These are phyloP conservation scores for Pisolithus marmoratus DNA, from an alignment of 768 basidiomycete species.

Conservation along the genomic window DNA sequence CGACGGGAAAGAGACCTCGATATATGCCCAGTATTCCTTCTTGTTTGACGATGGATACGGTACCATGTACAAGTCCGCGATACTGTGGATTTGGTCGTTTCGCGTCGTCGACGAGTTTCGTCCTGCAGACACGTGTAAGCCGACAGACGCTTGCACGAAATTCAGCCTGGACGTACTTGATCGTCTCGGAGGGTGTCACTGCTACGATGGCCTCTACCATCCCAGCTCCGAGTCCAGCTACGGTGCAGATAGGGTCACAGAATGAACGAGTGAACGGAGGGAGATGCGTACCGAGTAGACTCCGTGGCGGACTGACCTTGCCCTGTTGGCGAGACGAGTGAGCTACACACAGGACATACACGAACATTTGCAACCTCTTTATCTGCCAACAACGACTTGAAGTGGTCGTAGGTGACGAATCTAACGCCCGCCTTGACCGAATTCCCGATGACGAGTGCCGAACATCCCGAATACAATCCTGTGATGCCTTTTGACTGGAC, in stretches of 20 bases:
- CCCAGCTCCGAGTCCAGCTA: constrained; percentile 81
- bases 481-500: constrained; percentile 65
- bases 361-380: constrained; percentile 50
- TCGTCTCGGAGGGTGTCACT: constrained; percentile 96
- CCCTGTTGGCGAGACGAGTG: constrained; percentile 45
- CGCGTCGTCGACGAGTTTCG: constrained; percentile 94
- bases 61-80: constrained; percentile 83
- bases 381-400: constrained; percentile 81
- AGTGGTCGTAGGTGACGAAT: constrained; percentile 91
- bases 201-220: constrained; percentile 90
- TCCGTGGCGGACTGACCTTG: constrained; percentile 81
- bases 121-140: constrained; percentile 45
- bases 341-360: neutral
- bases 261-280: neutral
- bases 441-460: constrained; percentile 87
- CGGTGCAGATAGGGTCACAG: neutral
- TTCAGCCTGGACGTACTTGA: constrained; percentile 62
- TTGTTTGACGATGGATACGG: constrained; percentile 67
- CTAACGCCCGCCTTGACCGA: constrained; percentile 92
- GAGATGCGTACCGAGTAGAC: constrained; percentile 61
- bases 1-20: constrained; percentile 89
- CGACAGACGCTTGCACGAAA: neutral
- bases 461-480: constrained; percentile 92
- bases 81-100: constrained; percentile 82
- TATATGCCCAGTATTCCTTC: constrained; percentile 87